A percentile compares a stretch with the other conserved stretches of the same genome.
Conservation (phyloP, 2,329 filamentous ascomycete species). For the Fusarium odoratissimum region DNA sequence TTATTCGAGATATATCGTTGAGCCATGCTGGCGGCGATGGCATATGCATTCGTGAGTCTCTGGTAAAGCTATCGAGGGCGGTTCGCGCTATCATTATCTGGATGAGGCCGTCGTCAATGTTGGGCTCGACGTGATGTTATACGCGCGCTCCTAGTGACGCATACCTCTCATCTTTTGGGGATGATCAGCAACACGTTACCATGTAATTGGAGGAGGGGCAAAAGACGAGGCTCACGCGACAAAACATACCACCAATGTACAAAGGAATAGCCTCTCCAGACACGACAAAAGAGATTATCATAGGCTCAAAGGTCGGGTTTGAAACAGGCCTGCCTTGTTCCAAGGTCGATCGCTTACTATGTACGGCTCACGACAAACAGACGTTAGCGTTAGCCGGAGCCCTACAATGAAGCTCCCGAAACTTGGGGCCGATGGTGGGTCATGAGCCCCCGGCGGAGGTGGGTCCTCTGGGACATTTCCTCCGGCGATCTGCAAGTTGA, state of each 20-base stretch:
- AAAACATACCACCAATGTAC: slow-evolving; percentile 23
- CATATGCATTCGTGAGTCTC: slow-evolving; percentile 5
- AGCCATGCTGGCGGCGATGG: slow-evolving; percentile 34
- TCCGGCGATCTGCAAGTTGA: slow-evolving; percentile 35
- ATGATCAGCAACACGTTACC: slow-evolving; percentile 33
- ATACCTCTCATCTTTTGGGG: slow-evolving; percentile 35
- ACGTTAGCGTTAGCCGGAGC: slow-evolving; percentile 11
- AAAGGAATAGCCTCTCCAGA: slow-evolving; percentile 4
- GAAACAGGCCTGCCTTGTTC: slow-evolving; percentile 17
- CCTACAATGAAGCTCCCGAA: slow-evolving; percentile 15
- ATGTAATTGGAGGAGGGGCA: slow-evolving; percentile 31
- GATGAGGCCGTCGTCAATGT: slow-evolving; percentile 19
- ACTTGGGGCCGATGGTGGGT: slow-evolving; percentile 35
- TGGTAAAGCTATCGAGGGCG: background rate
- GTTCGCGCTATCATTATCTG: slow-evolving; percentile 7
- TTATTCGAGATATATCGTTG: slow-evolving; percentile 51
- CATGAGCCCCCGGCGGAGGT: slow-evolving; percentile 22
- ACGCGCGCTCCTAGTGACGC: slow-evolving; percentile 31
- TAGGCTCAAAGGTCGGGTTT: background rate
- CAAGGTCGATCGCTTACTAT: slow-evolving; percentile 5
- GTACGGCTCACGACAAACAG: slow-evolving; percentile 4
- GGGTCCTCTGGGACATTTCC: slow-evolving; percentile 27
- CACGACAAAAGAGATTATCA: background rate
- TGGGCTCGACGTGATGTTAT: slow-evolving; percentile 27
- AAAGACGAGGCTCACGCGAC: slow-evolving; percentile 32